Base-by-base conservation (phyloP, 108 stramenopile genomes). In the Cyclotella choctawhatcheeana region DNA sequence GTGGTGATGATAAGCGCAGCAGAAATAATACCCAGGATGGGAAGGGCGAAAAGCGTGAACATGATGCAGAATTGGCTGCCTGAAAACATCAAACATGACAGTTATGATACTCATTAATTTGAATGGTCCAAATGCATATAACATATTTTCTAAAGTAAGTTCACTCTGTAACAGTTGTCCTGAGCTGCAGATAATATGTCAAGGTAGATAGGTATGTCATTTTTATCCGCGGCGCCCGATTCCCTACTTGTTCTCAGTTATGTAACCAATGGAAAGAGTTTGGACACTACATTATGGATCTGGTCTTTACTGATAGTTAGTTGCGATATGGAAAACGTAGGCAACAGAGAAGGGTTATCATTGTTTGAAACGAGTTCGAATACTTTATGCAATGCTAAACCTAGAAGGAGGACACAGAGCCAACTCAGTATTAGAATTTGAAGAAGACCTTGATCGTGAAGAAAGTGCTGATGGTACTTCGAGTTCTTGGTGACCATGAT, bases 11-110 rank as follows among this genome's bases (percentile, higher is more conserved):
- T 44, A 64, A 17, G 24, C 75, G 80, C 7, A 16, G 54, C 22
- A 72, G 74, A 13, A 58, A 44, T 44, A 81, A 75, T 34, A 76
- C n/a, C n/a, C n/a, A 72, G 70, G 80, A 81, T 64, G 80, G 80
- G 30, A 72, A 54, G 52, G 80, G 80, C 0, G 80, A 81, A 55
- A 64, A 61, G 47, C 62, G 76, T 16, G 80, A 71, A 30, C 80
- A 81, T 35, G 75, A 76, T 25, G 80, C 80, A 21, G 80, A 81
- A 51, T 65, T 77, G 50, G 71, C 65, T 29, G 66, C 54, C 7
- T 72, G 43, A 64, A 3, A 44, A 22, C 30, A 12, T 29, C 17
- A 18, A 5, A 10, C 8, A 18, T 37, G 40, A 1, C 4, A 22
- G 34, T 25, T 20, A 62, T 62, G n/a, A 44, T 62, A n/a, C 48